Evolutionary conservation across 148 eudicot genomes (phyloP), one percentile per base, ranked within the genome.

Genomic region (Amaranthus palmeri): DNA sequence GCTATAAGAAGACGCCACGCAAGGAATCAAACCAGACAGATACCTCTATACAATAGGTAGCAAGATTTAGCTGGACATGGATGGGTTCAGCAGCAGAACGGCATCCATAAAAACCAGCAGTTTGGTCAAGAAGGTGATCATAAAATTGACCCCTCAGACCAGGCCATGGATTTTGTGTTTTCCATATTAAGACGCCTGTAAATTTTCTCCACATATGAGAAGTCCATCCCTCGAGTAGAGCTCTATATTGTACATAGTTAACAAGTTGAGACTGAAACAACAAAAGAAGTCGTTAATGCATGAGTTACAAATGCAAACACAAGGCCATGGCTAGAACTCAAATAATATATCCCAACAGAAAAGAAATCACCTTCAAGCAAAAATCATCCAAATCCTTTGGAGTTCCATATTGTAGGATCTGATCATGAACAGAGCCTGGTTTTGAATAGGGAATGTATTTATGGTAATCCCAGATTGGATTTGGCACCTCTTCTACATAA

Each of bases 141-240:
- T 96, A 96, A 72, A 96, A 96, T 78, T 96, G 99, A 80, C 99
- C 99, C 82, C 99, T 83, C 13, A 96, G 85, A 79, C 99, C 97
- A 3, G 99, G 86, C 99, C 99, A 96, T 50, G 99, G 99, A 72
- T 96, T 96, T 82, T 92, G 97, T 43, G 83, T 92, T 80, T 96
- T 96, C 99, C 99, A 96, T 55, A 96, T 96, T 70, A 96, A 72
- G 68, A 96, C 90, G 17, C 99, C 99, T 17, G 99, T 92, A 72
- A 86, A 90, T 75, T 92, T 96, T 79, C 81, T 96, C 99, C 99
- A 96, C 99, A 96, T 96, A 42, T 84, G 93, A 48, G 99, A 96
- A 67, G 89, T 86, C 90, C 92, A 96, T 48, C 99, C 99, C 76
- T 96, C 99, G 64, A 96, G 81, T 4, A 96, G 83, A 77, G 99